Base-by-base conservation (phyloP, 345 rosid genomes). In the Brassica rapa region DNA sequence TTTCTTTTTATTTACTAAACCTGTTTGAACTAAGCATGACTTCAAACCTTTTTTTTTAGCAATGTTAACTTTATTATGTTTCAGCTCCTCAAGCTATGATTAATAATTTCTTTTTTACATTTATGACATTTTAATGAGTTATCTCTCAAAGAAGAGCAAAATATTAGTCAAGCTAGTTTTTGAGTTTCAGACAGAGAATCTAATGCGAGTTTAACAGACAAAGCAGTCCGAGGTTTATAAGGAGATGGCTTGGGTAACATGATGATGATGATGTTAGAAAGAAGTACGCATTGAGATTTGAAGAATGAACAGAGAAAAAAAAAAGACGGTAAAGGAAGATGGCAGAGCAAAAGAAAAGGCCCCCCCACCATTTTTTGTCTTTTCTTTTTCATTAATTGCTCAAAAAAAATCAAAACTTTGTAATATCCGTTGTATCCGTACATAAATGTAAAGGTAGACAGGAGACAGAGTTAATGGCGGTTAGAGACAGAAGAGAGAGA, bases 361-460 rank as follows among this genome's bases (percentile, higher is more conserved):
- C 56, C 70, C 77, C 51, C 77, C 51, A 72, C 73, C 11, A 60
- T 21, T 41, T 56, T 64, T 57, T 64, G 67, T 35, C 33, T 24
- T 4, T 23, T 51, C 9, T 14, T 41, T 33, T n/a, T 16, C 41
- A 14, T 57, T 33, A 75, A 69, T 41, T 29, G 60, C 73, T 57
- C 3, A 60, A 27, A 14, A 49, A 49, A 49, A 49, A 14, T 14
- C 16, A 49, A 49, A 32, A 4, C 19, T 10, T 64, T 56, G 39
- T 55, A 11, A 29, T 77, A 71, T 78, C 72, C 76, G 68, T 67
- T 79, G 72, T 29, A 24, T 73, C 82, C 82, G 82, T 73, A 79
- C 82, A 43, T 8, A 60, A 32, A 63, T 69, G 37, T 70, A 30
- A 29, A 59, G 43, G 5, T 35, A 6, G 59, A 41, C 72, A 64